Conservation (phyloP, 768 basidiomycete species). For the Sutorius australiensis region DNA sequence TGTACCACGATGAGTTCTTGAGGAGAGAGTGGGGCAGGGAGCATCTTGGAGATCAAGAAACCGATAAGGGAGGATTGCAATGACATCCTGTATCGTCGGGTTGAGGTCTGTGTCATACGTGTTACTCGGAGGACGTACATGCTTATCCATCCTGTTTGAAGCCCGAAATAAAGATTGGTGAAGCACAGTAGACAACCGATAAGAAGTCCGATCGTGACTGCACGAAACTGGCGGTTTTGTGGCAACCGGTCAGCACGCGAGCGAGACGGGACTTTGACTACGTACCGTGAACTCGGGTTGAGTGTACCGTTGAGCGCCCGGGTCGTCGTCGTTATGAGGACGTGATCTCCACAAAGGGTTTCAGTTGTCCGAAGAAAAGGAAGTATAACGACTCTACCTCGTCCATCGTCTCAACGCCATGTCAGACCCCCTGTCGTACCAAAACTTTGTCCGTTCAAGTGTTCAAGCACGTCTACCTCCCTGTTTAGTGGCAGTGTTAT, state of each 20-base stretch:
- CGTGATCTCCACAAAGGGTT: constrained; percentile 2
- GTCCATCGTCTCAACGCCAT: constrained; percentile 22
- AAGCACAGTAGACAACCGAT: constrained; percentile 89
- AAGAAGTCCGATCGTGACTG: constrained; percentile 71
- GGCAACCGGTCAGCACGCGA: too few relatives aligned
- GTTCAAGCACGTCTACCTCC: too few relatives aligned
- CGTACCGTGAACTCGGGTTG: constrained; percentile 33
- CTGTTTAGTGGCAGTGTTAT: constrained; percentile 9
- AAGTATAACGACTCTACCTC: constrained; percentile 15
- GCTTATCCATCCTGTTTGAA: constrained; percentile 88
- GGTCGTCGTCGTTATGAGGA: neutral
- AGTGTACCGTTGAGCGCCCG: neutral
- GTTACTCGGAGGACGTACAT: constrained; percentile 47
- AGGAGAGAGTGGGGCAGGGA: constrained; percentile 72
- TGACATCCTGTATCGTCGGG: constrained; percentile 73
- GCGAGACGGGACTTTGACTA: neutral
- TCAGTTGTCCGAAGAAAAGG: neutral
- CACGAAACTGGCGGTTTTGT: constrained; percentile 35
- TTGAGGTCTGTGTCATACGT: neutral
- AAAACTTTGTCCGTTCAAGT: too few relatives aligned
- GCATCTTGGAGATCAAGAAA: constrained; percentile 74
- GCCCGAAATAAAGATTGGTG: constrained; percentile 85
- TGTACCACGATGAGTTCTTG: constrained; percentile 94
- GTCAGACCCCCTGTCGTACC: too few relatives aligned
- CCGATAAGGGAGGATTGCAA: constrained; percentile 92